Evolutionary conservation across 495 filamentous ascomycete species (phyloP), one percentile per base, ranked within the genome.

Genomic region (Aspergillus indologenus): DNA sequence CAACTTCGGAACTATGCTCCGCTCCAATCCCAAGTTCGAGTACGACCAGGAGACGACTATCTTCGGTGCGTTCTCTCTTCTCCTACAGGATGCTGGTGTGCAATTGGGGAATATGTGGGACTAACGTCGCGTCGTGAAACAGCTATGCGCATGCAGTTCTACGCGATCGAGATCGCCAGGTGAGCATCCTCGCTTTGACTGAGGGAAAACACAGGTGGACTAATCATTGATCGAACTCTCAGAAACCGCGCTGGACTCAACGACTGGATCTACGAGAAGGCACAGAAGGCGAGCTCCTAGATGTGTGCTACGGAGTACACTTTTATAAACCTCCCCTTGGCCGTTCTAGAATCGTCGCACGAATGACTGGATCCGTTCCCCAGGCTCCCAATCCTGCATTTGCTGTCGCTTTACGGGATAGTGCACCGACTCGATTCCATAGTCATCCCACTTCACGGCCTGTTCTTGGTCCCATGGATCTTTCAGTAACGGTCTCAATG

Each of bases 1-100:
- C 81, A 99, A 96, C 79, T 99, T 97, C 74, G 94, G 94, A 48
- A 96, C 94, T 5, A 89, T 99, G 80, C 61, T 99, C 64, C 82
- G 94, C 24, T 76, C 82, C 47, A 90, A 86, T 67, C 83, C 92
- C 12, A 89, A 87, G 65, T 81, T 64, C 31, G 95, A 98, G 71
- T 97, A 97, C 67, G 88, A 87, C 31, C 79, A 94, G 75, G 82
- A 96, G 47, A 91, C 86, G 59, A 96, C 92, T 2, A 96, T 99
- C 52, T 98, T 99, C 70, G 73, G 75, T 74, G 53, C 59, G 62
- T 61, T 42, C 3, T 42, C 15, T 19, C 8, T 50, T 19, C 8
- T 50, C 22, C n/a, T 50, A 4, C 21, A 20, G 19, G 26, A 29
- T 29, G 26, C 12, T 40, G 2, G 12, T 14, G 2, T 14, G 12